Percentiles rank a stretch among this genome's conserved stretches.
Evolutionary conservation across 768 basidiomycete genomes (phyloP).

Genomic region (Lyophyllum atratum): DNA sequence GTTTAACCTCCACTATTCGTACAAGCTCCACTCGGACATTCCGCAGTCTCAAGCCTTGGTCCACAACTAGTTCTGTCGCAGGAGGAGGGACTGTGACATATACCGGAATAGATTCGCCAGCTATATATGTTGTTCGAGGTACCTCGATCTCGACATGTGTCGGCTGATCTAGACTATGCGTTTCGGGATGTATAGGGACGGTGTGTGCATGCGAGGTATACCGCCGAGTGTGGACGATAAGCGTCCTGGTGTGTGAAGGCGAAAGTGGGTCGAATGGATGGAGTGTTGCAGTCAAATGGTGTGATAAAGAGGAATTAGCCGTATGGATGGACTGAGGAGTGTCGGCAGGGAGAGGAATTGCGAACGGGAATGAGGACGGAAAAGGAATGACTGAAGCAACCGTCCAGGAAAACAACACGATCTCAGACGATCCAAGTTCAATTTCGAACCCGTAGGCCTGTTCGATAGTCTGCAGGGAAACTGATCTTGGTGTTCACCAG

Average conservation of each 20-base stretch:
- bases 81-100: conserved; percentile 85
- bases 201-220: conserved; percentile 66
- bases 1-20: conserved; percentile 59
- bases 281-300: conserved; percentile 70
- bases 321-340: conserved; percentile 84
- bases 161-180: conserved; percentile 58
- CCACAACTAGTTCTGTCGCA: conserved; percentile 61
- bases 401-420: conserved; percentile 53
- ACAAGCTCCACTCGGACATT: conserved; percentile 83
- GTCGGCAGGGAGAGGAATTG: conserved; percentile 76
- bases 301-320: conserved; percentile 68
- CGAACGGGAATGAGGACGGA: conserved; percentile 74
- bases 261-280: conserved; percentile 45
- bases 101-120: conserved; percentile 74
- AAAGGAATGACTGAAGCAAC: conserved; percentile 37
- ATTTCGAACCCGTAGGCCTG: conserved; percentile 60
- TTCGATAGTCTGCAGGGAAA: conserved; percentile 70
- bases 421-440: conserved; percentile 62
- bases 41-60: conserved; percentile 71
- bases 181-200: conserved; percentile 62
- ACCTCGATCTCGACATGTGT: conserved; percentile 70
- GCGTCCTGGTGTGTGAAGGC: conserved; percentile 50
- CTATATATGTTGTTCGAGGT: conserved; percentile 69
- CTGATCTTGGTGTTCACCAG: conserved; percentile 44
- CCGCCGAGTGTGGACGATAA: conserved; percentile 71